Evolutionary conservation across 2,329 filamentous ascomycete species (phyloP).

Genomic region (Penicillium psychrosexuale): DNA sequence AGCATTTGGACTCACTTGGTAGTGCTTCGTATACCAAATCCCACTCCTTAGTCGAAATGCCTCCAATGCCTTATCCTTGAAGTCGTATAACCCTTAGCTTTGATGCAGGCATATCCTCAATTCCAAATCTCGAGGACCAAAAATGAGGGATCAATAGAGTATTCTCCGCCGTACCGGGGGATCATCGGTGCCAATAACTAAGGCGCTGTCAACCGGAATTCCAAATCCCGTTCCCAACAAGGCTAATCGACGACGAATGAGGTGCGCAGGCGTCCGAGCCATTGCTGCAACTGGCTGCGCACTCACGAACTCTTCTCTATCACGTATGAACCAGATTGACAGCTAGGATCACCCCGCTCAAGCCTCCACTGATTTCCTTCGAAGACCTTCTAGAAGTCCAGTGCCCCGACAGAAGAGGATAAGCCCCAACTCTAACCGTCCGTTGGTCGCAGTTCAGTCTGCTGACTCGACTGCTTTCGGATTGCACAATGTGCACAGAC

Average conservation of each 20-base stretch:
- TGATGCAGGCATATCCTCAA: not conserved
- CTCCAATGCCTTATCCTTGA: not conserved
- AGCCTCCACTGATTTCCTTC: not conserved
- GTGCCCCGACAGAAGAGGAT: not conserved
- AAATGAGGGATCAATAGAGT: not conserved
- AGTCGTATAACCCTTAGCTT: not conserved
- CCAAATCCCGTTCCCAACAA: not conserved
- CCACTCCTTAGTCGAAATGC: not conserved
- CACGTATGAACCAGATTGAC: conserved; percentile 9
- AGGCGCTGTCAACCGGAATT: not conserved
- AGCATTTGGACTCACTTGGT: no score
- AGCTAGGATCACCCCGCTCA: conserved; percentile 9
- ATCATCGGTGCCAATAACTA: not conserved
- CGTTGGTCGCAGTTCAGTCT: not conserved
- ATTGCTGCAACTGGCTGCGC: not conserved
- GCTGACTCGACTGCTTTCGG: conserved; percentile 2
- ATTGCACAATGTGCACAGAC: not conserved
- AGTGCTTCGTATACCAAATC: not conserved
- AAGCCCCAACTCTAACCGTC: not conserved
- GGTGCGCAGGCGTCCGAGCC: conserved; percentile 11
- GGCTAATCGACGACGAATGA: not conserved
- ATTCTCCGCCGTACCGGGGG: not conserved
- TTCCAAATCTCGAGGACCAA: not conserved
- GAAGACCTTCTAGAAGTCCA: conserved; percentile 6
- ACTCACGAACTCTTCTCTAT: not conserved